These are phyloP conservation scores for Globisporangium rhizosaccharum DNA, from an alignment of 352 stramenopile genomes.

Conservation along the genomic window DNA sequence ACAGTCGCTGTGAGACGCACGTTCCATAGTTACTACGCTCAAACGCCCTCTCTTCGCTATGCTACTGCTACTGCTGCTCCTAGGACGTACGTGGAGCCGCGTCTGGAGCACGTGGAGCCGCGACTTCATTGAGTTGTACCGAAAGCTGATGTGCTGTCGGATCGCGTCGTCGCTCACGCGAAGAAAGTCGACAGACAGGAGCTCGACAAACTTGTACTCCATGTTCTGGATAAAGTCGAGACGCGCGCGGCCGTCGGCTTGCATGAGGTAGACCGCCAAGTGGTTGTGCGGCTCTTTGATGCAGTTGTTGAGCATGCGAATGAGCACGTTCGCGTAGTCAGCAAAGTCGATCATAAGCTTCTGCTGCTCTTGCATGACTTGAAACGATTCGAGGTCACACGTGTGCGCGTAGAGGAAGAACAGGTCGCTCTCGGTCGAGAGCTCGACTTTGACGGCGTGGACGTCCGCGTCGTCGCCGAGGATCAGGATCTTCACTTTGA, in stretches of 20 bases:
- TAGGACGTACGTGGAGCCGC: conserved; percentile 64
- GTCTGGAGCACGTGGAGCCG: conserved; percentile 89
- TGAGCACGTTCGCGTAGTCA: conserved; percentile 92
- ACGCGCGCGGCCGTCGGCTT: conserved; percentile 84
- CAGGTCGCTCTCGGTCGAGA: conserved; percentile 90
- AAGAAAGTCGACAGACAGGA: conserved; percentile 89
- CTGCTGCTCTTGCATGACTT: conserved; percentile 91
- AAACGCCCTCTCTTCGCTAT: too few species aligned
- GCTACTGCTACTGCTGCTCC: not conserved
- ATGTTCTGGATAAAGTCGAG: conserved; percentile 96
- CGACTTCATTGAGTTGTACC: conserved; percentile 93
- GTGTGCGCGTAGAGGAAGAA: conserved; percentile 93
- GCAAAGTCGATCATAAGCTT: conserved; percentile 95
- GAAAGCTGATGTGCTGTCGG: conserved; percentile 91
- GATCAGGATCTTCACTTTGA: conserved; percentile 94
- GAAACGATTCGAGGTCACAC: conserved; percentile 84
- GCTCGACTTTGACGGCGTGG: conserved; percentile 84
- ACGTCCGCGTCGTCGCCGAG: conserved; percentile 81
- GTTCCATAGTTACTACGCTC: too few species aligned
- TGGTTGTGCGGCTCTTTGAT: conserved; percentile 94
- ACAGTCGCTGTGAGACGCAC: too few species aligned
- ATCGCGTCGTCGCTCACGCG: conserved; percentile 87
- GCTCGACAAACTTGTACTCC: conserved; percentile 96
- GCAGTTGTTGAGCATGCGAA: conserved; percentile 94
- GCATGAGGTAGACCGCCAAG: conserved; percentile 92